These are phyloP conservation scores for Harringtonia aguacate DNA, from an alignment of 2,329 filamentous ascomycete species.

Conservation along the genomic window DNA sequence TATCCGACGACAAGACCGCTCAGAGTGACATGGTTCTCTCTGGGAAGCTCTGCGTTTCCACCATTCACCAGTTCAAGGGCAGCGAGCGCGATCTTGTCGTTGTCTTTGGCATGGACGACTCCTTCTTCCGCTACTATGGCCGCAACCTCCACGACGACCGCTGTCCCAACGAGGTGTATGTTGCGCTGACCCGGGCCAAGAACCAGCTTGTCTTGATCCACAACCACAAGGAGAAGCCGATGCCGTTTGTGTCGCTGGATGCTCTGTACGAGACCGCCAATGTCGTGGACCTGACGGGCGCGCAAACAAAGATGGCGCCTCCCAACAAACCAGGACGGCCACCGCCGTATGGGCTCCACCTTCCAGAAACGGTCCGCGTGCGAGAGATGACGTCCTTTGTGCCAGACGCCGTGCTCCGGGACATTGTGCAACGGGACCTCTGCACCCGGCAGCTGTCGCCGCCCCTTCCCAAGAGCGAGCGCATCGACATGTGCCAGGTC, in stretches of 20 bases:
- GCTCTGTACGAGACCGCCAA: not conserved
- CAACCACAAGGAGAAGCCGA: not conserved
- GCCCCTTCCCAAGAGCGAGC: not conserved
- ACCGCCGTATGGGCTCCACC: not conserved
- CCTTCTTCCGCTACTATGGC: not conserved
- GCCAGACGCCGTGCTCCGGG: not conserved
- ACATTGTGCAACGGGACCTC: not conserved
- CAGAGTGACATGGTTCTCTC: not conserved
- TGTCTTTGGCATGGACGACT: not conserved
- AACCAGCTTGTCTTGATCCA: constrained; percentile 1
- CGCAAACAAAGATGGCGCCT: not conserved
- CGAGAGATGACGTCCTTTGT: not conserved
- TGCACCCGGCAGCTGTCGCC: not conserved
- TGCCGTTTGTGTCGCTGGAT: not conserved
- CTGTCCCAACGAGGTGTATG: constrained; percentile 1
- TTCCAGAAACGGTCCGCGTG: not conserved
- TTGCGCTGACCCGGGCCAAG: not conserved
- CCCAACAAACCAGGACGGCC: not conserved
- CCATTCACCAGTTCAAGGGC: constrained; percentile 2
- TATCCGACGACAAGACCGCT: not conserved
- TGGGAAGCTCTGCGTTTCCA: not conserved
- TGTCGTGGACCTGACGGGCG: not conserved
- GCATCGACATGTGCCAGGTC: not conserved
- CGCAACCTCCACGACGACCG: not conserved
- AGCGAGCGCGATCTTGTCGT: not conserved